Percentiles rank a stretch among this genome's conserved stretches.
Evolutionary conservation across 2,329 filamentous ascomycete genomes (phyloP).

Genomic region (Epichloe coenophiala): DNA sequence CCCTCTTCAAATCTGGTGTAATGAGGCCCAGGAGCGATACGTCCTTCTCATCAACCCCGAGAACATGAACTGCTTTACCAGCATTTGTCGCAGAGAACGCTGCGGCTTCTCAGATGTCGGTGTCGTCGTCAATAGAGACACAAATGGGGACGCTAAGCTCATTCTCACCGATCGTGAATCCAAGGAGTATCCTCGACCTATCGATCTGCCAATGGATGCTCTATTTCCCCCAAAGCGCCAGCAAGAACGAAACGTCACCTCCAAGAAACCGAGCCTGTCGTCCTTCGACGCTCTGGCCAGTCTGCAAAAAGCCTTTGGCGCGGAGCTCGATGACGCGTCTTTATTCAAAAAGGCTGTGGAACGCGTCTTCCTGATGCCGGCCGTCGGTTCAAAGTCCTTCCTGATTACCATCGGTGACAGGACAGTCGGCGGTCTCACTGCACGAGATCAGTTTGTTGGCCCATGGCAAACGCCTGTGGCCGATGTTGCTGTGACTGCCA

Average conservation of each 20-base stretch:
- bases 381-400: slow-evolving; percentile 94
- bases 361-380: slow-evolving; percentile 69
- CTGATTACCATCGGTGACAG: slow-evolving; percentile 93
- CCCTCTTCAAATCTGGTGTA: slow-evolving; percentile 95
- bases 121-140: slow-evolving; percentile 49
- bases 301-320: slow-evolving; percentile 51
- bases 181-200: slow-evolving; percentile 59
- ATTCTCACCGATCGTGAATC: slow-evolving; percentile 74
- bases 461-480: slow-evolving; percentile 92
- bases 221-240: slow-evolving; percentile 82
- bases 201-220: slow-evolving; percentile 78
- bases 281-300: slow-evolving; percentile 56
- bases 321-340: slow-evolving; percentile 37
- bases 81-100: slow-evolving; percentile 63
- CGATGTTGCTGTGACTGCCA: slow-evolving; percentile 85
- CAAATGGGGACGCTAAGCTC: slow-evolving; percentile 54
- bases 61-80: slow-evolving; percentile 61
- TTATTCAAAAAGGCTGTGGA: slow-evolving; percentile 54
- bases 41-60: slow-evolving; percentile 78
- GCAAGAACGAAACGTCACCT: slow-evolving; percentile 60
- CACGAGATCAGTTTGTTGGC: slow-evolving; percentile 89
- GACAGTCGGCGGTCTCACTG: slow-evolving; percentile 77
- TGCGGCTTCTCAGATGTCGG: slow-evolving; percentile 91
- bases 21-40: slow-evolving; percentile 92
- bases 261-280: slow-evolving; percentile 52